Evolutionary conservation across 2,329 filamentous ascomycete genomes (phyloP).

Genomic region (Spiromastix sp.): DNA sequence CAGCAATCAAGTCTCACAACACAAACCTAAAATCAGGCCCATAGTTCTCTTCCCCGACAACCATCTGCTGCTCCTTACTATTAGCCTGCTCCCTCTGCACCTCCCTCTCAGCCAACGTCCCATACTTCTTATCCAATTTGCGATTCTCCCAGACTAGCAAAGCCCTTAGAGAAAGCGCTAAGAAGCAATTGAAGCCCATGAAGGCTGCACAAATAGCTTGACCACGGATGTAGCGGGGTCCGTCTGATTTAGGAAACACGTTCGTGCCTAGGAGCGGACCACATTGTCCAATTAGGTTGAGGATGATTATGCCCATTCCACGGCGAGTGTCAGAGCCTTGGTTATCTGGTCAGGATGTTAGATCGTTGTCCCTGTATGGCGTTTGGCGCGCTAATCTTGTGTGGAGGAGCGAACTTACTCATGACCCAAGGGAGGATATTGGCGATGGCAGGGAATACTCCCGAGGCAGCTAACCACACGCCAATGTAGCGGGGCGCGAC

Average conservation of each 20-base stretch:
- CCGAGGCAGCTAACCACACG: constrained; percentile 46
- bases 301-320: constrained; percentile 55
- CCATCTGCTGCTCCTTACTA: constrained; percentile 8
- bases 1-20: no score
- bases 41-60: constrained; percentile 30
- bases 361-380: not conserved
- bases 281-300: constrained; percentile 57
- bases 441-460: constrained; percentile 57
- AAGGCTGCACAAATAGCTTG: constrained; percentile 51
- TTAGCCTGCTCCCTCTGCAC: constrained; percentile 7
- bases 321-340: constrained; percentile 59
- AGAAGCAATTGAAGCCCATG: constrained; percentile 47
- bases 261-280: constrained; percentile 55
- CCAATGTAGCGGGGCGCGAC: constrained; percentile 42
- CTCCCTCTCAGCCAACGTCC: constrained; percentile 16
- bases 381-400: not conserved
- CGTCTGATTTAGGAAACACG: constrained; percentile 45
- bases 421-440: constrained; percentile 62
- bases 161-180: constrained; percentile 44
- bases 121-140: constrained; percentile 44
- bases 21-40: constrained; percentile 28
- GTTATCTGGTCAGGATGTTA: constrained; percentile 40
- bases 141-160: constrained; percentile 51
- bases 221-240: constrained; percentile 43
- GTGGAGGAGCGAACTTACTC: constrained; percentile 22